Conservation (phyloP, 2,329 filamentous ascomycete species). For the Fusarium sp. region DNA sequence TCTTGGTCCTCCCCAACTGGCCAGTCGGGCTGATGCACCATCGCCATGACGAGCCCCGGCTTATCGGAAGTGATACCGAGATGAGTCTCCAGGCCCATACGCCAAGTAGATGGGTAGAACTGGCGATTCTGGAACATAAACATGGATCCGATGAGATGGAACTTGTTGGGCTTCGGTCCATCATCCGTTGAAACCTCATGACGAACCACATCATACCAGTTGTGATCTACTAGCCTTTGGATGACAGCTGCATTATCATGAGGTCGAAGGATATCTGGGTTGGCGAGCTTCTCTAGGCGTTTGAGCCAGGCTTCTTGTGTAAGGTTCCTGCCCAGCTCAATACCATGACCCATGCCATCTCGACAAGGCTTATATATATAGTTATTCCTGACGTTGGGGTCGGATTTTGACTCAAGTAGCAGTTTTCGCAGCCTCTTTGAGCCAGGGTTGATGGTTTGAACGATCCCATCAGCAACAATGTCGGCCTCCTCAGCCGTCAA, state of each 20-base stretch:
- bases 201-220: conserved; percentile 27
- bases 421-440: neutral
- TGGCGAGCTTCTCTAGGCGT: neutral
- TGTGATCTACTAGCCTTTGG: conserved; percentile 21
- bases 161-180: conserved; percentile 14
- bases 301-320: conserved; percentile 16
- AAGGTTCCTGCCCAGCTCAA: conserved; percentile 16
- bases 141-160: conserved; percentile 28
- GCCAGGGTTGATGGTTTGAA: conserved; percentile 9
- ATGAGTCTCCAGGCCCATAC: conserved; percentile 23
- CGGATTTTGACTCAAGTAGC: neutral
- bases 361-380: conserved; percentile 28
- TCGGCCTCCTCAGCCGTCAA: conserved; percentile 17
- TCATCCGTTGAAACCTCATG: conserved; percentile 13
- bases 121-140: conserved; percentile 23
- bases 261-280: conserved; percentile 2
- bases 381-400: neutral
- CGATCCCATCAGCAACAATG: conserved; percentile 2
- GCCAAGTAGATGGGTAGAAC: conserved; percentile 2
- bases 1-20: conserved; percentile 7
- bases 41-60: conserved; percentile 15
- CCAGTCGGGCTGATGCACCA: conserved; percentile 21
- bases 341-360: conserved; percentile 21
- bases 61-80: conserved; percentile 18
- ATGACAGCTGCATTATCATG: conserved; percentile 25